Evolutionary conservation across 805 yeast species (phyloP).

Genomic region (Candida awuae): DNA sequence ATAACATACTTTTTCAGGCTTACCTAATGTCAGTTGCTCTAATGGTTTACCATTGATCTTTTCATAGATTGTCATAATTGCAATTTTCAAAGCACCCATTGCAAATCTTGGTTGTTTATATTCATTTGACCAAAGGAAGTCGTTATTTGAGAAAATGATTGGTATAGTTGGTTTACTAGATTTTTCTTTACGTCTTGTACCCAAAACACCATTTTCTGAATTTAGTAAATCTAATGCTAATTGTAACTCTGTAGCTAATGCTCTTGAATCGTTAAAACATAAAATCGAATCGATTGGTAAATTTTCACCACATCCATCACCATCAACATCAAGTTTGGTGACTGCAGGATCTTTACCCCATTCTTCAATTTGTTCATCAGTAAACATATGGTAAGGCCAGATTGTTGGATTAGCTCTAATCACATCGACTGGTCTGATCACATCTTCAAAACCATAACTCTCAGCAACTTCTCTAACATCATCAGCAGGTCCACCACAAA

Average conservation of each 20-base stretch:
- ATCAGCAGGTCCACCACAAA: constrained; percentile 76
- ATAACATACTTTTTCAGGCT: constrained; percentile 72
- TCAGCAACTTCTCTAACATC: constrained; percentile 69
- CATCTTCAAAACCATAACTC: constrained; percentile 70
- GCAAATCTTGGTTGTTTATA: constrained; percentile 76
- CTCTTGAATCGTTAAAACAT: constrained; percentile 85
- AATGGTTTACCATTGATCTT: constrained; percentile 34
- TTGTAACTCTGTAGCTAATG: constrained; percentile 79
- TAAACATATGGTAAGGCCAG: constrained; percentile 62
- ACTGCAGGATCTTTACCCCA: constrained; percentile 32
- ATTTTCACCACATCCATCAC: constrained; percentile 20
- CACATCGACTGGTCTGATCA: constrained; percentile 65
- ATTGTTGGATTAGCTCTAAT: constrained; percentile 48
- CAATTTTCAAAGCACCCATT: constrained; percentile 76
- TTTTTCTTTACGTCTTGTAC: constrained; percentile 42
- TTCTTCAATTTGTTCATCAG: constrained; percentile 35
- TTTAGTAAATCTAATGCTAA: constrained; percentile 63
- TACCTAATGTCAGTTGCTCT: constrained; percentile 60
- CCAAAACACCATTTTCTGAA: constrained; percentile 53
- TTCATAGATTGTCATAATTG: constrained; percentile 51
- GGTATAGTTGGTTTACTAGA: constrained; percentile 16
- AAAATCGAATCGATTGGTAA: constrained; percentile 64
- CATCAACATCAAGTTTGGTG: constrained; percentile 22
- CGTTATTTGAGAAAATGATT: constrained; percentile 64
- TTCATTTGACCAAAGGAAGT: constrained; percentile 82